A percentile compares a stretch with the other conserved stretches of the same genome.
phyloP scores from a whole-genome alignment of 768 basidiomycete genomes.

The Boletus rubroflammeus region DNA sequence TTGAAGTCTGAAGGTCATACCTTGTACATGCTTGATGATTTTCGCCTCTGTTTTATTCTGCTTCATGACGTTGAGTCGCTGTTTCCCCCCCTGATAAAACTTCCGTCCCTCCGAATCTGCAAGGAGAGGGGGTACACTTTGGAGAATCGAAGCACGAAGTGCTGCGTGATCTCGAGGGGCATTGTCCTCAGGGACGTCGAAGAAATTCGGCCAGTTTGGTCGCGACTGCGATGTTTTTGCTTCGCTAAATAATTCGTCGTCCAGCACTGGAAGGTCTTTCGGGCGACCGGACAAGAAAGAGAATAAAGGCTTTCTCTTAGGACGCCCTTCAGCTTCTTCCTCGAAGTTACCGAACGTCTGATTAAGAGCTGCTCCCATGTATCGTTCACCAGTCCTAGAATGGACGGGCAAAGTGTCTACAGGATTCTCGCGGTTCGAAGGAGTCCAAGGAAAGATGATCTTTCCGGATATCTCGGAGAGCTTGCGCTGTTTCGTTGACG shows the following conservation, averaged over 20 bases:
- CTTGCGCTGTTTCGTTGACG: conserved; percentile 7
- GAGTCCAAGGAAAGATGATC: background rate
- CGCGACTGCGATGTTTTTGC: conserved; percentile 24
- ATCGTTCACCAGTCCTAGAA: background rate
- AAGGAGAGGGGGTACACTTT: background rate
- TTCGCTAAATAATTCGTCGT: conserved; percentile 24
- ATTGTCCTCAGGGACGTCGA: conserved; percentile 19
- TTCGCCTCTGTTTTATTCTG: conserved; percentile 33
- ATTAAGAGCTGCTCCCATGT: background rate
- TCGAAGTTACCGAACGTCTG: conserved; percentile 5
- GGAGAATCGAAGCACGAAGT: conserved; percentile 1
- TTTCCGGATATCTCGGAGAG: background rate
- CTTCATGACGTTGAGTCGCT: conserved; percentile 28
- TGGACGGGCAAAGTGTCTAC: background rate
- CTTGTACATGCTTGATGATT: conserved; percentile 46
- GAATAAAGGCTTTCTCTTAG: conserved; percentile 10
- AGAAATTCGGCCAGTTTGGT: conserved; percentile 23
- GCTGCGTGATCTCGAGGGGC: conserved; percentile 15
- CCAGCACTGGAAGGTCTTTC: conserved; percentile 13
- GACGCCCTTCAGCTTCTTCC: conserved; percentile 3
- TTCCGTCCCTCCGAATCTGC: conserved; percentile 20
- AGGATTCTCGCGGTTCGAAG: background rate
- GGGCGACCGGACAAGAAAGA: conserved; percentile 15
- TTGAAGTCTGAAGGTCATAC: conserved; percentile 23
- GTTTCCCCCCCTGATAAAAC: conserved; percentile 32